Base-by-base conservation (phyloP, 306 rosid species). In the Vachellia collinsii region DNA sequence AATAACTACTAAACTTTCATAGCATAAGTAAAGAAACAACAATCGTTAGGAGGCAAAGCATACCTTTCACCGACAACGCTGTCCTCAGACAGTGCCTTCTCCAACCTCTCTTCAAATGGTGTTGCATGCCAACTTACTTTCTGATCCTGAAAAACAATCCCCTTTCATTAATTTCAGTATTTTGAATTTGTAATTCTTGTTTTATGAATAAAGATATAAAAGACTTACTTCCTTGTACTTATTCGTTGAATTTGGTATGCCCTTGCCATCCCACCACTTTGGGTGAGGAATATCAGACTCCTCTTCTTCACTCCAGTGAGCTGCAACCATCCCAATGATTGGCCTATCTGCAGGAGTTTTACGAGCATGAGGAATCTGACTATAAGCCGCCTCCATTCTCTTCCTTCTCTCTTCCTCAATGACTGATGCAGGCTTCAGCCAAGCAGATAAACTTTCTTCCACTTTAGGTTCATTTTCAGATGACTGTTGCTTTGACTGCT, bases 121-220 rank as follows among this genome's bases (percentile, higher is more conserved):
- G 98, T 96, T 0, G 98, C 98, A 48, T 96, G 99, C 99, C 99
- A 96, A 79, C 89, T 93, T 75, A 96, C 97, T 80, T 84, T 96
- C 87, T 96, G 99, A 81, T 96, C 97, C 99, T 96, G 87, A 0
- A 63, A 42, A 54, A 74, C 54, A 79, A 54, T 75, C 78, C 74
- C 25, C 48, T 71, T 64, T 48, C 61, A 29, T 79, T 36, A 80
- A 62, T 78, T 62, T 69, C 51, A 74, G 34, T 68, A 54, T 70
- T 74, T 36, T n/a, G 48, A 46, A 63, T 43, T 70, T 42, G 6
- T 38, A 82, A 75, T 19, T 37, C 50, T 39, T 66, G 75, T 47
- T 19, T 59, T 38, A 43, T 19, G 76, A 65, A 63, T 29, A 48
- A 77, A 7, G 22, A 72, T 74, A 72, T 54, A 17, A 3, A 78